These are phyloP conservation scores for Boletus eberwhitei DNA, from an alignment of 768 basidiomycete genomes.

Conservation along the genomic window DNA sequence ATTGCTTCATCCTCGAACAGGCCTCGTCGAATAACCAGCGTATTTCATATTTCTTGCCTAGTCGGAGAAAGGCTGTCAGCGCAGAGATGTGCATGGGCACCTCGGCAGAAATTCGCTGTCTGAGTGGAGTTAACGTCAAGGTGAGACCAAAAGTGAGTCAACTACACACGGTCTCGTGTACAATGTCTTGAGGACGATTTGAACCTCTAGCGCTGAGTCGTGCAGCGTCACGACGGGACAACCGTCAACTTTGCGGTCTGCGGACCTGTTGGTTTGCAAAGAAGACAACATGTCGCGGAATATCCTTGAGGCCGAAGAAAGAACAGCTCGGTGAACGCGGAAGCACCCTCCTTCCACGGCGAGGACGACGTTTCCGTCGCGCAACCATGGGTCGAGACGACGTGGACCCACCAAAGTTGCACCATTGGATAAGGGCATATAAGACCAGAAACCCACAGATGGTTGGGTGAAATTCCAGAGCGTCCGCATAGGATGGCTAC, in stretches of 20 bases:
- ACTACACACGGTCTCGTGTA: conserved; percentile 23
- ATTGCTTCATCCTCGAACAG: conserved; percentile 17
- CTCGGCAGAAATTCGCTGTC: conserved; percentile 20
- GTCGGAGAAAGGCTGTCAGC: conserved; percentile 21
- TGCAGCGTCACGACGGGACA: conserved; percentile 22
- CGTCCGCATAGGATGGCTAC: conserved; percentile 10
- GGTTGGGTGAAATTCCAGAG: conserved; percentile 16
- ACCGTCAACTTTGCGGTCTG: conserved; percentile 19
- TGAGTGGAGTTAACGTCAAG: conserved; percentile 8
- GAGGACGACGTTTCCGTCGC: conserved; percentile 24
- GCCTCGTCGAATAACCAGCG: conserved; percentile 23
- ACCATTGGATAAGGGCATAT: conserved; percentile 19
- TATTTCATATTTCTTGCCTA: conserved; percentile 26
- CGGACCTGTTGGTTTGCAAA: conserved; percentile 4
- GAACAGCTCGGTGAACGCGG: conserved; percentile 19
- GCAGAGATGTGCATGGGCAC: conserved; percentile 21
- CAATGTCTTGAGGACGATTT: conserved; percentile 25
- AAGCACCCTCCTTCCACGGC: conserved; percentile 20
- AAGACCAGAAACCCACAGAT: conserved; percentile 13
- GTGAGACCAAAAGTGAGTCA: background rate
- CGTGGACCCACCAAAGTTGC: conserved; percentile 11
- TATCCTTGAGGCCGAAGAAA: conserved; percentile 22
- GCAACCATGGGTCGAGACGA: conserved; percentile 24
- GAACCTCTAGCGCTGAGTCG: conserved; percentile 20
- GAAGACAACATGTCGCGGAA: conserved; percentile 19